Conservation (phyloP, 2,329 filamentous ascomycete species). For the Talaromyces sp. region DNA sequence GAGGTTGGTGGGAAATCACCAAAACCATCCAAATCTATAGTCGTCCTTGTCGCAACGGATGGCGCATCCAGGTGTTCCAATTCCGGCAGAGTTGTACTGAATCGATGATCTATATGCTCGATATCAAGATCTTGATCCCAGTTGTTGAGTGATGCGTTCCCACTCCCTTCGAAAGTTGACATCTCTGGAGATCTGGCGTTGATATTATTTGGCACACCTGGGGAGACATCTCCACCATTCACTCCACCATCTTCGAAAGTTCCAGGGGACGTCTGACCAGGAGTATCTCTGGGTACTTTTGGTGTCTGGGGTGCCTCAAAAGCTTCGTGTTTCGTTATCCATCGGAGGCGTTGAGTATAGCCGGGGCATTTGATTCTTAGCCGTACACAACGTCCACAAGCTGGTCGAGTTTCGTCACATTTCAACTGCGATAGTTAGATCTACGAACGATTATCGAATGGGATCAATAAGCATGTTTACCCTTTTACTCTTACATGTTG, state of each 20-base stretch:
- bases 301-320: conserved; percentile 16
- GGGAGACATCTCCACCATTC: not conserved
- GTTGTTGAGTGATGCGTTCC: not conserved
- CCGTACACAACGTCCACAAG: conserved; percentile 37
- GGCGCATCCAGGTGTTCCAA: conserved; percentile 31
- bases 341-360: conserved; percentile 36
- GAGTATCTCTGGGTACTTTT: not conserved
- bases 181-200: not conserved
- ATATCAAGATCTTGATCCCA: conserved; percentile 7
- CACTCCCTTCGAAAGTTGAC: not conserved
- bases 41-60: conserved; percentile 20
- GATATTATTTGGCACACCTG: not conserved
- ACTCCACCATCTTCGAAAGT: not conserved
- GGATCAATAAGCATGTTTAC: conserved; percentile 21
- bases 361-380: conserved; percentile 37
- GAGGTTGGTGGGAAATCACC: not conserved
- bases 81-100: conserved; percentile 30
- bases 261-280: not conserved
- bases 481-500: conserved; percentile 42
- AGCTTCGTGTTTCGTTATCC: conserved; percentile 36
- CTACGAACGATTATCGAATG: not conserved
- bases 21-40: conserved; percentile 4
- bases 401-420: conserved; percentile 40
- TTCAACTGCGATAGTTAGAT: conserved; percentile 30
- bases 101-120: conserved; percentile 31